Percentiles rank a stretch among this genome's conserved stretches.
Conservation (phyloP, 768 basidiomycete species). For the Flagelloscypha sp. region DNA sequence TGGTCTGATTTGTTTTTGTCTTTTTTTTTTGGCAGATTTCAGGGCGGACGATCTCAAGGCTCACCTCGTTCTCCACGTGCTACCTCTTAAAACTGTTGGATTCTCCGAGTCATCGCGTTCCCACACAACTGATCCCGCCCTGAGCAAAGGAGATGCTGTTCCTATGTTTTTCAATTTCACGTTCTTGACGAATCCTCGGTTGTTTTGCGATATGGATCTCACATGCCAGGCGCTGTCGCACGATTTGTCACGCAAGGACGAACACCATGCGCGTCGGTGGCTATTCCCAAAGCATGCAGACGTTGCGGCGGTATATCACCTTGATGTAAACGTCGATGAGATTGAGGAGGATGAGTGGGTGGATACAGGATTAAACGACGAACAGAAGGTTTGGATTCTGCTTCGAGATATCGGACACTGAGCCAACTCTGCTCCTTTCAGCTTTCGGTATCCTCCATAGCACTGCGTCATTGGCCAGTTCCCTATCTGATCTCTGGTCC, state of each 20-base stretch:
- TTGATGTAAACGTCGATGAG: constrained; percentile 13
- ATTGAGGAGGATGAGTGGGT: constrained; percentile 27
- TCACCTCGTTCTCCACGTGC: constrained; percentile 30
- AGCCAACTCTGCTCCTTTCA: constrained; percentile 10
- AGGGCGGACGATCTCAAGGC: constrained; percentile 24
- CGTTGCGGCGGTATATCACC: constrained; percentile 15
- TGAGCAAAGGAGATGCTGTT: constrained; percentile 26
- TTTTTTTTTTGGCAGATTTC: neutral
- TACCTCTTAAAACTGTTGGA: constrained; percentile 8
- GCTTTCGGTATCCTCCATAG: constrained; percentile 35
- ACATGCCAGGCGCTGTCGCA: constrained; percentile 24
- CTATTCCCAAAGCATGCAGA: constrained; percentile 34
- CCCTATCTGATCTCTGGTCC: constrained; percentile 43
- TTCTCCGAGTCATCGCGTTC: constrained; percentile 1
- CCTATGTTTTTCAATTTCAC: constrained; percentile 39
- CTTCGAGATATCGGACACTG: neutral
- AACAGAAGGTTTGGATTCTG: constrained; percentile 29
- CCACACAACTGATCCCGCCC: constrained; percentile 10
- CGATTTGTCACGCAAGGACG: constrained; percentile 9
- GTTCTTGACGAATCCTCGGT: constrained; percentile 37
- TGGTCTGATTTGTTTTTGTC: neutral
- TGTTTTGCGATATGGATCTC: constrained; percentile 34
- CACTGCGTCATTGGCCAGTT: constrained; percentile 34
- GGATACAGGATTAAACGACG: constrained; percentile 37
- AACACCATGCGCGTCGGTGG: constrained; percentile 32